phyloP scores from a whole-genome alignment of 768 basidiomycete genomes.

The Podaxis rugospora region DNA sequence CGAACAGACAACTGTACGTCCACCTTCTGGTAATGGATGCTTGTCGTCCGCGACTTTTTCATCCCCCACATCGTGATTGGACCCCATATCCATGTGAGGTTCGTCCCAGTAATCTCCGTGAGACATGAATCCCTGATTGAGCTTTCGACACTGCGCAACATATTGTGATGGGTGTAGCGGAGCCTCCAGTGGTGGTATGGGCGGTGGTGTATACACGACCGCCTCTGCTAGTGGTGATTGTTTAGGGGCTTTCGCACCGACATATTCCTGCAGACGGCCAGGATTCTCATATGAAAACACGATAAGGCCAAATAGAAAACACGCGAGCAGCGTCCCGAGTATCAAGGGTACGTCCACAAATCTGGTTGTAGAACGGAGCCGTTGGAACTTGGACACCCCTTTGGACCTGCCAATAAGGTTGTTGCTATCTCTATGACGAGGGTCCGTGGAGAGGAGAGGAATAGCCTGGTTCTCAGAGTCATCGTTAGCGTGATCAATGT shows the following conservation, averaged over 20 bases:
- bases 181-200: constrained; percentile 53
- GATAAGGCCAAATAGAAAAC: constrained; percentile 41
- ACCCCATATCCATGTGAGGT: constrained; percentile 29
- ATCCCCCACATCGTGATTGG: constrained; percentile 25
- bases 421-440: constrained; percentile 12
- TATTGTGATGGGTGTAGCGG: constrained; percentile 53
- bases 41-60: constrained; percentile 12
- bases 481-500: constrained; percentile 33
- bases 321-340: constrained; percentile 1
- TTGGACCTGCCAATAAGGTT: constrained; percentile 6
- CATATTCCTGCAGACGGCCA: constrained; percentile 38
- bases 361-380: not conserved
- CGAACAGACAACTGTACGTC: constrained; percentile 34
- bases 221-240: constrained; percentile 13
- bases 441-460: constrained; percentile 46
- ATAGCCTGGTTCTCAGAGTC: constrained; percentile 35
- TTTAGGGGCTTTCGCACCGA: constrained; percentile 28
- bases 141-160: constrained; percentile 48
- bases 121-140: constrained; percentile 41
- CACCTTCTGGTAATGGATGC: constrained; percentile 13
- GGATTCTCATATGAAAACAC: constrained; percentile 48
- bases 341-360: constrained; percentile 10
- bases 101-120: constrained; percentile 51
- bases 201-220: constrained; percentile 14
- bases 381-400: not conserved